A percentile compares a stretch with the other conserved stretches of the same genome.
Evolutionary conservation across 2,329 filamentous ascomycete genomes (phyloP).

Genomic region (Ilyonectria mors-panacis): DNA sequence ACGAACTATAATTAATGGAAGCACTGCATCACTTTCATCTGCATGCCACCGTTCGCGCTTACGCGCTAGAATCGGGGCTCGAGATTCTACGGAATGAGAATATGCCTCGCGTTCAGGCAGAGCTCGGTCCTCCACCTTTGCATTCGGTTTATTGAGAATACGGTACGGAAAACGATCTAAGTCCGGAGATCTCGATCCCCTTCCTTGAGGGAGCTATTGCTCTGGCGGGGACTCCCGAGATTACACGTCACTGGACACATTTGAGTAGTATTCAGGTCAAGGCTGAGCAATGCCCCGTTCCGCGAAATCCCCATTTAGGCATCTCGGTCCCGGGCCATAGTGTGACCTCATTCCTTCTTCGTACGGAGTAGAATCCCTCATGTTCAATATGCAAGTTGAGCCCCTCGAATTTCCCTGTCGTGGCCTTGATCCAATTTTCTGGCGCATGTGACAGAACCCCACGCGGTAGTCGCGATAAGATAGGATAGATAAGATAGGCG

Average conservation of each 20-base stretch:
- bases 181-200: constrained; percentile 31
- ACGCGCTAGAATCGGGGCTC: constrained; percentile 34
- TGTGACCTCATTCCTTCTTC: background rate
- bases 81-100: constrained; percentile 36
- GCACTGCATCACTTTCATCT: constrained; percentile 30
- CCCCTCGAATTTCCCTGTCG: background rate
- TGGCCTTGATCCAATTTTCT: too few relatives aligned
- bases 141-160: constrained; percentile 17
- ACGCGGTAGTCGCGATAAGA: constrained; percentile 11
- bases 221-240: constrained; percentile 24
- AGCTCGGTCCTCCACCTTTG: constrained; percentile 13
- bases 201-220: constrained; percentile 26
- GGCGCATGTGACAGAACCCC: too few relatives aligned
- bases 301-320: background rate
- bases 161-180: constrained; percentile 20
- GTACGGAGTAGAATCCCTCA: background rate
- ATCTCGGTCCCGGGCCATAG: background rate
- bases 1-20: constrained; percentile 33
- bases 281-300: background rate
- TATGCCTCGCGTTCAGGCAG: constrained; percentile 29
- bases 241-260: constrained; percentile 34
- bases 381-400: background rate
- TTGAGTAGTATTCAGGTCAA: background rate
- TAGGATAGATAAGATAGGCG: constrained; percentile 26
- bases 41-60: constrained; percentile 31